Conservation (phyloP, 805 yeast genomes). For the Isabelozyma gotoi region DNA sequence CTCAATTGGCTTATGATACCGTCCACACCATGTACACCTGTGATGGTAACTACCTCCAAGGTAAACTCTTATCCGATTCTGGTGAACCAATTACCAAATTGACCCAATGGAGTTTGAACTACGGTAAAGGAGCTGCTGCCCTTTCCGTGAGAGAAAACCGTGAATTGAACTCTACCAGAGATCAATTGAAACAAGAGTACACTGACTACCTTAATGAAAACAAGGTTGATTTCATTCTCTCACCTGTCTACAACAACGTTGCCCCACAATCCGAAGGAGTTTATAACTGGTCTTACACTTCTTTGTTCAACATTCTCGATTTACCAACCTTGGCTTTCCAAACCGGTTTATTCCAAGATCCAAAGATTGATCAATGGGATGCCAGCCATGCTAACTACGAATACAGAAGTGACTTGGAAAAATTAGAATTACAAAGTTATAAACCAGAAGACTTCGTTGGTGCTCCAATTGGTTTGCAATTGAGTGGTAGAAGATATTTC, state of each 20-base stretch:
- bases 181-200: conserved; percentile 57
- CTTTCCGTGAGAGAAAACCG: conserved; percentile 53
- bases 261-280: conserved; percentile 68
- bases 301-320: conserved; percentile 71
- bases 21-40: conserved; percentile 56
- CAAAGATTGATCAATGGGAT: conserved; percentile 50
- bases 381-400: conserved; percentile 25
- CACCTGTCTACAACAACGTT: conserved; percentile 67
- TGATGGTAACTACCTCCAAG: conserved; percentile 67
- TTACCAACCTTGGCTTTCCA: conserved; percentile 67
- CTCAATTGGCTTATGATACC: conserved; percentile 57
- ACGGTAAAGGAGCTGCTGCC: conserved; percentile 55
- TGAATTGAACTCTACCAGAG: conserved; percentile 54
- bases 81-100: conserved; percentile 72
- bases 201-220: conserved; percentile 50
- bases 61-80: conserved; percentile 49
- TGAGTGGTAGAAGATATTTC: conserved; percentile 51
- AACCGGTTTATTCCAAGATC: conserved; percentile 60
- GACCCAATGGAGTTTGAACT: conserved; percentile 59
- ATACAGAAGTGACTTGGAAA: conserved; percentile 48
- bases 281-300: conserved; percentile 79
- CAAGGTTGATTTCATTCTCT: conserved; percentile 62
- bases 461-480: conserved; percentile 57
- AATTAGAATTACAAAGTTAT: conserved; percentile 48
- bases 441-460: conserved; percentile 47